Evolutionary conservation across 768 basidiomycete species (phyloP).

Genomic region (Gelatoporia subvermispora): DNA sequence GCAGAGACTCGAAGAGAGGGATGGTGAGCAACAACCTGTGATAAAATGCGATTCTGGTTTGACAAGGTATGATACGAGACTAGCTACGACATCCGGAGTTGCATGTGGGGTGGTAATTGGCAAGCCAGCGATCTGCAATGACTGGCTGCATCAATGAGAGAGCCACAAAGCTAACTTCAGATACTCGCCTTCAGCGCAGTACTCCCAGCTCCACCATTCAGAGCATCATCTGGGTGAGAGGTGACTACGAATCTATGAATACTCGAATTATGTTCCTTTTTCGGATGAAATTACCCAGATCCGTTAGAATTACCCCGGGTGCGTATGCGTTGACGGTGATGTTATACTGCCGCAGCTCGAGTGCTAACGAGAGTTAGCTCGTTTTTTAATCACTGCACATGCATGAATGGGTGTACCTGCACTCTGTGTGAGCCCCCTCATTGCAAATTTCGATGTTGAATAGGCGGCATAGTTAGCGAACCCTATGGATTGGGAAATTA

Average conservation of each 20-base stretch:
- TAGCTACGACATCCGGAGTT: conserved; percentile 12
- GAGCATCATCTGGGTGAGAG: conserved; percentile 5
- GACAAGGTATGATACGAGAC: conserved; percentile 16
- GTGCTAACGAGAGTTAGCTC: conserved; percentile 2
- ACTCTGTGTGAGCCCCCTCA: conserved; percentile 37
- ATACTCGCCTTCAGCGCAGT: conserved; percentile 6
- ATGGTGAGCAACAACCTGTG: too few species aligned
- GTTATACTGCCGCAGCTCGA: conserved; percentile 12
- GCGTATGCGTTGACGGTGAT: conserved; percentile 32
- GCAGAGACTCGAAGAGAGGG: too few species aligned
- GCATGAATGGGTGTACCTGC: conserved; percentile 25
- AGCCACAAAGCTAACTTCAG: neutral
- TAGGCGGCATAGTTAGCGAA: conserved; percentile 19
- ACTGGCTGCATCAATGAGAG: neutral
- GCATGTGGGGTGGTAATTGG: conserved; percentile 3
- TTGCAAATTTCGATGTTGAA: conserved; percentile 35
- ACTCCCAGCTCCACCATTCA: conserved; percentile 10
- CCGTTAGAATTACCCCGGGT: conserved; percentile 29
- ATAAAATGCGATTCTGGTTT: conserved; percentile 15
- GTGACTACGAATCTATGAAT: too few species aligned
- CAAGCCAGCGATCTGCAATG: conserved; percentile 4
- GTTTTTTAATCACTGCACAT: too few species aligned
- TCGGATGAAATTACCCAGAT: conserved; percentile 21
- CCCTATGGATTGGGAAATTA: neutral
- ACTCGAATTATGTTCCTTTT: too few species aligned